Conservation (phyloP, 176 grass and related monocot species). For the Puya raimondii region DNA sequence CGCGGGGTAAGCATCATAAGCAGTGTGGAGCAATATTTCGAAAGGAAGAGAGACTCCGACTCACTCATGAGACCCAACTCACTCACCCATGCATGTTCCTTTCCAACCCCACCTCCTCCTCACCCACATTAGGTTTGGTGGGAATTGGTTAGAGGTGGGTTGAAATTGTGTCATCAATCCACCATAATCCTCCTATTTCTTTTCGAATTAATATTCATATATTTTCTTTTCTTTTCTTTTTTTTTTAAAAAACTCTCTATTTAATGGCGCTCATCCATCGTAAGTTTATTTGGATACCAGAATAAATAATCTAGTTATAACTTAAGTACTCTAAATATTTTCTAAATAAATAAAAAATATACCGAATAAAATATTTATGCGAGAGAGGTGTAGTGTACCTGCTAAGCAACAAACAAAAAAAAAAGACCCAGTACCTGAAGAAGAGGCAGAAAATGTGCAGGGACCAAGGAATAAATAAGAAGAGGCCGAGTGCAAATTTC, state of each 20-base stretch:
- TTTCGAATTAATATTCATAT: background rate
- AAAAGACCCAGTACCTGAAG: background rate
- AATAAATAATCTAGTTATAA: no score
- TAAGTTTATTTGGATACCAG: no score
- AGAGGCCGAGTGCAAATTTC: background rate
- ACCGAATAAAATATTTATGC: background rate
- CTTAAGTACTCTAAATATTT: background rate
- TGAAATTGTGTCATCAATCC: slow-evolving; percentile 32
- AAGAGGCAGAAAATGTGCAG: background rate
- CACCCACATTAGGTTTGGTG: background rate
- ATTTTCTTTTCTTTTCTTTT: no score
- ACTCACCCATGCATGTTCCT: background rate
- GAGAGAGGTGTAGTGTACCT: no score
- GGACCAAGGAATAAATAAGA: background rate
- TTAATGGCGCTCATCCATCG: no score
- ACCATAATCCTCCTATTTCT: background rate
- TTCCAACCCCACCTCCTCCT: background rate
- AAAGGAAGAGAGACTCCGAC: background rate
- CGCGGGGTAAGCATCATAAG: background rate
- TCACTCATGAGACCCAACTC: slow-evolving; percentile 9
- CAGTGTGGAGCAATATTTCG: slow-evolving; percentile 26
- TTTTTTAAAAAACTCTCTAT: no score
- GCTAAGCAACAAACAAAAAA: background rate
- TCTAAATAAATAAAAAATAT: background rate
- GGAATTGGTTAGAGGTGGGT: slow-evolving; percentile 16